These are phyloP conservation scores for Thielaviopsis euricoi DNA, from an alignment of 2,329 filamentous ascomycete genomes.

Conservation along the genomic window DNA sequence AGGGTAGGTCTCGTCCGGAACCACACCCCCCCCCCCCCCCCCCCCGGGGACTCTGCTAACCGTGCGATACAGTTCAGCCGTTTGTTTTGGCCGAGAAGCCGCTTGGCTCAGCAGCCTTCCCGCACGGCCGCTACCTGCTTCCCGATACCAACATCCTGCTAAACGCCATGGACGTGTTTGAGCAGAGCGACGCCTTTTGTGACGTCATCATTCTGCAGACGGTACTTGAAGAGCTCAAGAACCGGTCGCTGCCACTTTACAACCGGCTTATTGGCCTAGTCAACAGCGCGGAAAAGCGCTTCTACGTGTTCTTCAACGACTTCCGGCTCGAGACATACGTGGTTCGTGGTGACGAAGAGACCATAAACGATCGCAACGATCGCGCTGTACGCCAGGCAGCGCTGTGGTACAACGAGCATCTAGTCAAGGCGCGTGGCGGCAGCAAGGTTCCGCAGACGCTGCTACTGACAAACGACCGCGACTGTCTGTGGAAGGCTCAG, in stretches of 20 bases:
- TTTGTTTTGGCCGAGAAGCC: conserved; percentile 84
- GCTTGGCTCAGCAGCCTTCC: conserved; percentile 65
- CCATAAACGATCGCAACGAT: conserved; percentile 93
- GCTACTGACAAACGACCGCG: conserved; percentile 86
- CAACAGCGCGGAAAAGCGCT: conserved; percentile 91
- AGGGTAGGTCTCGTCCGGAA: conserved; percentile 36
- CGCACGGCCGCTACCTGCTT: conserved; percentile 80
- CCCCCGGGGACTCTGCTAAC: not conserved
- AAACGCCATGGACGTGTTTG: conserved; percentile 93
- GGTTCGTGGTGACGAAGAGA: conserved; percentile 56
- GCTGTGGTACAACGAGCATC: conserved; percentile 77
- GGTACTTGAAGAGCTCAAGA: conserved; percentile 88
- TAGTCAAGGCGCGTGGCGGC: conserved; percentile 42
- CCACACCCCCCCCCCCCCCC: not conserved
- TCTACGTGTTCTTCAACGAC: conserved; percentile 98
- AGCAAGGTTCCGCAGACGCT: conserved; percentile 59
- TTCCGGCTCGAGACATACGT: conserved; percentile 88
- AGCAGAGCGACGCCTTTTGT: conserved; percentile 79
- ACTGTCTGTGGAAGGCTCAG: conserved; percentile 70
- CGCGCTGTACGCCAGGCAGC: conserved; percentile 74
- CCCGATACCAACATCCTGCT: conserved; percentile 94
- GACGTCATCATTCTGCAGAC: conserved; percentile 96
- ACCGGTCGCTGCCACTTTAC: conserved; percentile 84
- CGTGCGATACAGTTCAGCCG: conserved; percentile 41
- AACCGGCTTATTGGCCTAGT: conserved; percentile 81